These are phyloP conservation scores for Solanum chiquidenum DNA, from an alignment of 257 asterid genomes.

Conservation along the genomic window DNA sequence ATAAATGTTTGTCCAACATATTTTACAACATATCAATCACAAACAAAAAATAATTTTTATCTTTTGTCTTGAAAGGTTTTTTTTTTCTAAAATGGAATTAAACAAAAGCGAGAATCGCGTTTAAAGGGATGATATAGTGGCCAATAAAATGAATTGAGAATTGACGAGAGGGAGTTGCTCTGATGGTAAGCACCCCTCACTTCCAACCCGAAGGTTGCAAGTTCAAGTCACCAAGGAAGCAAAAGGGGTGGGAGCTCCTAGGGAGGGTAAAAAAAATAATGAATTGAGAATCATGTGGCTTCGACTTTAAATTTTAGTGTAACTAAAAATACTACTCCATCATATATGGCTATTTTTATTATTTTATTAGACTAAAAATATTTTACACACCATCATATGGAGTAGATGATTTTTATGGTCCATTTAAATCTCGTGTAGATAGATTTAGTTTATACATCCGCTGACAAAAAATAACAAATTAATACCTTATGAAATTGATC, in stretches of 20 bases:
- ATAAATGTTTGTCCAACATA: neutral
- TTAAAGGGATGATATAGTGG: accelerated
- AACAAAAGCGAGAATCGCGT: neutral
- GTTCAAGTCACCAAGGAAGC: too few species aligned
- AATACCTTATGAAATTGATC: neutral
- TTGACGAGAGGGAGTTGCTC: too few species aligned
- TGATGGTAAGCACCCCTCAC: too few species aligned
- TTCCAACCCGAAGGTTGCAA: too few species aligned
- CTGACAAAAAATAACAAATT: neutral
- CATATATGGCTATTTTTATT: too few species aligned
- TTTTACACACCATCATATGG: too few species aligned
- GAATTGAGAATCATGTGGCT: neutral
- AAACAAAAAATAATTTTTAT: neutral
- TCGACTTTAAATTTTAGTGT: neutral
- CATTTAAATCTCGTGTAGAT: too few species aligned
- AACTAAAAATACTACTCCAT: neutral
- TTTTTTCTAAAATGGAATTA: neutral
- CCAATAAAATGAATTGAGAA: neutral
- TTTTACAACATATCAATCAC: neutral
- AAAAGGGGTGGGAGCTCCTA: too few species aligned
- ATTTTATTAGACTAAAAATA: too few species aligned
- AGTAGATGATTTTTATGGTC: neutral
- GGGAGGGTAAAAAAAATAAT: neutral
- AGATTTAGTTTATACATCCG: too few species aligned
- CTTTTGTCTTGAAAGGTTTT: neutral